Conservation (phyloP, 257 asterid genomes). For the Linaria vulgaris region DNA sequence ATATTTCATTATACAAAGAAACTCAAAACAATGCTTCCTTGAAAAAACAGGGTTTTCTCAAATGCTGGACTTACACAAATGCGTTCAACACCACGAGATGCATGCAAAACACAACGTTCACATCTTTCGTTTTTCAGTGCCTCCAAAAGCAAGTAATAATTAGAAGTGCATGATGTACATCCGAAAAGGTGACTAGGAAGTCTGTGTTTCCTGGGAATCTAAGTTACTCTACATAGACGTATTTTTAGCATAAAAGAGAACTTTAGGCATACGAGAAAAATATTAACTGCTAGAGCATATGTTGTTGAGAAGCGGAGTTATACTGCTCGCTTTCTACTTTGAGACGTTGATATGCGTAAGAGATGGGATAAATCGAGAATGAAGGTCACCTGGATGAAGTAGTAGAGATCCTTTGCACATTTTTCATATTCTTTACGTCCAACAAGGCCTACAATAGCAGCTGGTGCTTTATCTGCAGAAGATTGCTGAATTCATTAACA, state of each 20-base stretch:
- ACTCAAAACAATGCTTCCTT: not conserved
- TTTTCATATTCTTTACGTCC: conserved; percentile 87
- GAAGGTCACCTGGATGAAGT: conserved; percentile 82
- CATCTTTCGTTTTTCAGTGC: not conserved
- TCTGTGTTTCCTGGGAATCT: conserved; percentile 10
- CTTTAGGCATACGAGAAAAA: conserved; percentile 7
- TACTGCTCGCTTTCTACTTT: not conserved
- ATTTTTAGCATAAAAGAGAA: conserved; percentile 4
- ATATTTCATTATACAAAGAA: too few species aligned
- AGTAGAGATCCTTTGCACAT: conserved; percentile 92
- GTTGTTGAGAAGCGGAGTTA: not conserved
- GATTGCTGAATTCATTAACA: conserved; percentile 21
- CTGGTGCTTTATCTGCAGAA: conserved; percentile 86
- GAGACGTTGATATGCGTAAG: too few species aligned
- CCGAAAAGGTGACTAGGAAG: not conserved
- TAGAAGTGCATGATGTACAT: not conserved
- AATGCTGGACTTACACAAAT: not conserved
- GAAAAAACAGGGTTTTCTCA: not conserved
- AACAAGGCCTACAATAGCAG: conserved; percentile 85
- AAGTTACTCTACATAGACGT: not conserved
- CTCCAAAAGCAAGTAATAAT: conserved; percentile 9
- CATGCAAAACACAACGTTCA: not conserved
- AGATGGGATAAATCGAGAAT: not conserved
- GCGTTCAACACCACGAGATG: not conserved
- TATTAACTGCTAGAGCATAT: conserved; percentile 9